Conservation (phyloP, 805 yeast species). For the Brettanomyces naardenensis region DNA sequence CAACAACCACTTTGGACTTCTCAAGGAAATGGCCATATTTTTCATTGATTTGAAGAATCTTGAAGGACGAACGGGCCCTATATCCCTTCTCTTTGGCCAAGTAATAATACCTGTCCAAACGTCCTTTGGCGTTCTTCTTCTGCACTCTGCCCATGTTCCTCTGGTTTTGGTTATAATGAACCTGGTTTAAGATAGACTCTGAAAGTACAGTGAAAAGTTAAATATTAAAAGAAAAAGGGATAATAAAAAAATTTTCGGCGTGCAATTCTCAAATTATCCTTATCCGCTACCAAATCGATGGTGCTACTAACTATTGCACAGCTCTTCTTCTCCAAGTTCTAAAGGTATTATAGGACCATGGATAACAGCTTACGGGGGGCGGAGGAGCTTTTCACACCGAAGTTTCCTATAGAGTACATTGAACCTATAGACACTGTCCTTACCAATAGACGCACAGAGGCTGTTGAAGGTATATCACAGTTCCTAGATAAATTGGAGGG, state of each 20-base stretch:
- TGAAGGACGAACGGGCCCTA: slow-evolving; percentile 97
- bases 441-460: slow-evolving; percentile 37
- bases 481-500: slow-evolving; percentile 19
- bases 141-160: slow-evolving; percentile 59
- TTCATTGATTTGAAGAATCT: slow-evolving; percentile 89
- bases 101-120: slow-evolving; percentile 94
- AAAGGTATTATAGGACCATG: too few relatives aligned
- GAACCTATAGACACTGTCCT: slow-evolving; percentile 43
- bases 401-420: slow-evolving; percentile 45
- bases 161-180: too few relatives aligned
- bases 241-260: slow-evolving; percentile 2
- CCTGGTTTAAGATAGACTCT: too few relatives aligned
- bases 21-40: slow-evolving; percentile 94
- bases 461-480: slow-evolving; percentile 38
- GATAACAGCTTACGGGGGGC: too few relatives aligned
- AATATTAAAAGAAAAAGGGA: slow-evolving; percentile 1
- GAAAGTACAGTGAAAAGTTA: not conserved
- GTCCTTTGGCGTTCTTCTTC: slow-evolving; percentile 96
- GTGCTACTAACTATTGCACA: too few relatives aligned
- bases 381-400: slow-evolving; percentile 48
- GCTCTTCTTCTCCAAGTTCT: too few relatives aligned
- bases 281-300: too few relatives aligned
- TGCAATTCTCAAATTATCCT: too few relatives aligned
- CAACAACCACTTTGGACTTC: slow-evolving; percentile 91
- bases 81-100: slow-evolving; percentile 97